Base-by-base conservation (phyloP, 306 rosid genomes). In the Biancaea sappan region DNA sequence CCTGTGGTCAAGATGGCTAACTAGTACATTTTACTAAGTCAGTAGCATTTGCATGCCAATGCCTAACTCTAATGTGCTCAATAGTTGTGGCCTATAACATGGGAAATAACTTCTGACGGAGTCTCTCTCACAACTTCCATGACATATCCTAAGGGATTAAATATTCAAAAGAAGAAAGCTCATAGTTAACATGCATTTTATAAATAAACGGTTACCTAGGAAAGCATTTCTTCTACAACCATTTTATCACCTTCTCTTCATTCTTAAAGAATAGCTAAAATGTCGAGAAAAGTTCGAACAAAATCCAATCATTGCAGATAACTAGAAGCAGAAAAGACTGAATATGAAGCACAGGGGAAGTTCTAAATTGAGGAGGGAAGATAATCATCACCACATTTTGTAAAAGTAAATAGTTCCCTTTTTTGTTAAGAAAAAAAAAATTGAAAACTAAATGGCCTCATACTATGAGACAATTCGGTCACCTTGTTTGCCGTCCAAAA, bases 401-500 rank as follows among this genome's bases (percentile, higher is more conserved):
- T 67, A 46, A 47, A 28, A 44, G 46, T 31, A 57, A 41, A 47
- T 73, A 35, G 28, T 29, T 29, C 47, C 64, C 62, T 28, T 29
- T 50, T 62, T 64, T 64, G 19, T 35, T 43, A 50, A 40, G 22
- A n/a, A 28, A 56, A 63, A 62, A 43, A 32, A 40, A 16, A n/a
- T n/a, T 38, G 7, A 57, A 51, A 74, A 38, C 21, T 41, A 51
- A 60, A 50, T 59, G 22, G 10, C 37, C 46, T 28, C 29, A 34
- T 48, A 29, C 68, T 12, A 71, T 22, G 70, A 38, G 79, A 79
- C 81, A 75, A 75, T 50, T 47, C 61, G 25, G 25, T 11, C 64
- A 66, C 37, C 47, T 72, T 46, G 41, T 41, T 80, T 69, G 87
- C 87, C 87, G 84, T 77, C 84, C 80, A 5, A 53, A 18, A 38